phyloP scores from a whole-genome alignment of 345 rosid species.

The Euphorbia peplus region DNA sequence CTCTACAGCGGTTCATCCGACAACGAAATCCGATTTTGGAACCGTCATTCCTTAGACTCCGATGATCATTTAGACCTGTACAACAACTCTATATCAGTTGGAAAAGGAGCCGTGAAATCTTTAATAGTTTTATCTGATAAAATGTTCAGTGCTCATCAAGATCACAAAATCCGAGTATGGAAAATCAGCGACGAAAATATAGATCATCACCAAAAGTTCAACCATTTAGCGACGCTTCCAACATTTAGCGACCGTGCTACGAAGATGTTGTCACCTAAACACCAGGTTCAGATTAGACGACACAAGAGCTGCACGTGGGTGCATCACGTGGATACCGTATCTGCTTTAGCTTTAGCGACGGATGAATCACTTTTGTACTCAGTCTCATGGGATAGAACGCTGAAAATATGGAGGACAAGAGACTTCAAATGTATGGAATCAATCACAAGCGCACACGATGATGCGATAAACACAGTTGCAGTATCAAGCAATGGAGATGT shows the following conservation, averaged over 20 bases:
- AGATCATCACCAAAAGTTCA: constrained; percentile 38
- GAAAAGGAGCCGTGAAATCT: constrained; percentile 77
- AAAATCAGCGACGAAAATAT: constrained; percentile 44
- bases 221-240: constrained; percentile 76
- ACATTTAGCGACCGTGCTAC: constrained; percentile 69
- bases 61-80: constrained; percentile 24
- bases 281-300: constrained; percentile 66
- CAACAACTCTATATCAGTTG: constrained; percentile 36
- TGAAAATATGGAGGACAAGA: constrained; percentile 76
- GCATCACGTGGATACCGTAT: constrained; percentile 78
- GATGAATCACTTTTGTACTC: constrained; percentile 75
- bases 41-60: constrained; percentile 33
- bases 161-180: constrained; percentile 94
- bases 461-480: constrained; percentile 78
- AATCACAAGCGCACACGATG: constrained; percentile 72
- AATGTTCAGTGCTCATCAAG: constrained; percentile 92
- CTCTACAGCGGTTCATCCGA: constrained; percentile 69
- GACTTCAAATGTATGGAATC: constrained; percentile 89
- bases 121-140: constrained; percentile 59
- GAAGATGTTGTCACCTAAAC: constrained; percentile 54
- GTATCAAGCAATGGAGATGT: constrained; percentile 54
- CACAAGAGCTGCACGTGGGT: constrained; percentile 84
- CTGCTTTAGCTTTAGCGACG: constrained; percentile 65
- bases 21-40: constrained; percentile 64
- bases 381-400: constrained; percentile 89